Evolutionary conservation across 768 basidiomycete species (phyloP).

Genomic region (Boletus patriciae): DNA sequence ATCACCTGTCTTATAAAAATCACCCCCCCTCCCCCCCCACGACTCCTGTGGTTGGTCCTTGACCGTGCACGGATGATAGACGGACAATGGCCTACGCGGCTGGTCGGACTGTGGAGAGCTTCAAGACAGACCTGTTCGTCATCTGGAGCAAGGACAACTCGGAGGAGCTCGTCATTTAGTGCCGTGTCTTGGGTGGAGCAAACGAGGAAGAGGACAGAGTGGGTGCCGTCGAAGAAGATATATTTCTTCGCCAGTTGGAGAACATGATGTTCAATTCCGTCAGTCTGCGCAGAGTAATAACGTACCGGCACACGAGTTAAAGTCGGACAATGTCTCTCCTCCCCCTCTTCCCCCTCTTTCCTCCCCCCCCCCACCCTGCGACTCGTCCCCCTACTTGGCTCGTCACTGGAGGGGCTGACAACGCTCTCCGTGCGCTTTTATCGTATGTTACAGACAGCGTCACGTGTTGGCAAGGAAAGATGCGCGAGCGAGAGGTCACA

Average conservation of each 20-base stretch:
- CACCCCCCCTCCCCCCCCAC: no score
- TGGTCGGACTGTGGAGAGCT: constrained; percentile 88
- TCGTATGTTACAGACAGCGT: no score
- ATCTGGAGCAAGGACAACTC: constrained; percentile 99
- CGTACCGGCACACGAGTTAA: no score
- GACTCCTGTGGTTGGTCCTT: constrained; percentile 95
- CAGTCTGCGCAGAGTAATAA: constrained; percentile 91
- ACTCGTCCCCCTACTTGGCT: no score
- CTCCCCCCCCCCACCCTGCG: no score
- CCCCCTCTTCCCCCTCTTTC: no score
- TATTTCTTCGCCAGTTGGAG: constrained; percentile 94
- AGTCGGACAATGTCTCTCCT: no score
- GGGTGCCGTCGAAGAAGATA: constrained; percentile 83
- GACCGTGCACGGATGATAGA: constrained; percentile 98
- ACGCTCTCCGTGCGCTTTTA: no score
- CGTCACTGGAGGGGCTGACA: no score
- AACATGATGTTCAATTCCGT: constrained; percentile 96
- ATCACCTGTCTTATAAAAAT: no score
- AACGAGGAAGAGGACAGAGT: constrained; percentile 85
- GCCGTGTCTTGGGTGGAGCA: constrained; percentile 81
- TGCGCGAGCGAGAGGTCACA: no score
- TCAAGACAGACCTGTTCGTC: constrained; percentile 94
- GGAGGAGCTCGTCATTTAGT: constrained; percentile 94
- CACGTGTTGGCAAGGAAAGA: no score
- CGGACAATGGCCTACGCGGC: constrained; percentile 93